Evolutionary conservation across 1,284 basidiomycete genomes (phyloP).

Genomic region (Termitomyces sp.): DNA sequence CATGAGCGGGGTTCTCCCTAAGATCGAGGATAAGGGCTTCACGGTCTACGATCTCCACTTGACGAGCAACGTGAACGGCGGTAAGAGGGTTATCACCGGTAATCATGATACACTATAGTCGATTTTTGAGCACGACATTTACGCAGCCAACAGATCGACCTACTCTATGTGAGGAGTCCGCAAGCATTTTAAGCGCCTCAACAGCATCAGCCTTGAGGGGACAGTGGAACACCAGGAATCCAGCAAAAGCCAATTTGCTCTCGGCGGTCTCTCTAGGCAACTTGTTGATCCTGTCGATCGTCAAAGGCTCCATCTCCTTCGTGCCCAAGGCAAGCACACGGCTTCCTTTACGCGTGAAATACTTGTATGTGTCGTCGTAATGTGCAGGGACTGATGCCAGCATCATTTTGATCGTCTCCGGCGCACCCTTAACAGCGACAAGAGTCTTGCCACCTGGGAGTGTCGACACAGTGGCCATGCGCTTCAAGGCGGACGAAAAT

Average conservation of each 20-base stretch:
- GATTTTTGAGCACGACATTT: background rate
- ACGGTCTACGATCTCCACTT: slow-evolving; percentile 94
- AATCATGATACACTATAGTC: slow-evolving; percentile 86
- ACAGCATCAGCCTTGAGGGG: slow-evolving; percentile 93
- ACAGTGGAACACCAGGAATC: slow-evolving; percentile 96
- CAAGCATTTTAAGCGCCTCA: slow-evolving; percentile 84
- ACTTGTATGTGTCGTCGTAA: slow-evolving; percentile 93
- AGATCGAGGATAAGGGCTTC: slow-evolving; percentile 89
- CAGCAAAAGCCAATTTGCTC: slow-evolving; percentile 72
- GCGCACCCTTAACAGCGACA: slow-evolving; percentile 87
- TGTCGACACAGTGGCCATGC: slow-evolving; percentile 88
- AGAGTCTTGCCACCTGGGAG: slow-evolving; percentile 58
- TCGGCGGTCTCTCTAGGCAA: slow-evolving; percentile 78
- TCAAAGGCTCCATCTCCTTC: slow-evolving; percentile 64
- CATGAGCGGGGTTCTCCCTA: slow-evolving; percentile 71
- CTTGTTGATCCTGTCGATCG: slow-evolving; percentile 66
- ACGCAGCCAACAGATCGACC: slow-evolving; percentile 24
- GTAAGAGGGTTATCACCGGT: slow-evolving; percentile 96
- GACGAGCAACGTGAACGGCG: slow-evolving; percentile 87
- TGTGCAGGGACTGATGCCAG: slow-evolving; percentile 64
- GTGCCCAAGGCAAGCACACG: slow-evolving; percentile 86
- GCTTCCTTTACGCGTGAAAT: slow-evolving; percentile 86
- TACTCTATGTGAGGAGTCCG: slow-evolving; percentile 91
- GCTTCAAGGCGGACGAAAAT: slow-evolving; percentile 92
- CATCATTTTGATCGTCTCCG: slow-evolving; percentile 91